Evolutionary conservation across 805 yeast species (phyloP), one percentile per base, ranked within the genome.

Genomic region (Wickerhamomyces bisporus): DNA sequence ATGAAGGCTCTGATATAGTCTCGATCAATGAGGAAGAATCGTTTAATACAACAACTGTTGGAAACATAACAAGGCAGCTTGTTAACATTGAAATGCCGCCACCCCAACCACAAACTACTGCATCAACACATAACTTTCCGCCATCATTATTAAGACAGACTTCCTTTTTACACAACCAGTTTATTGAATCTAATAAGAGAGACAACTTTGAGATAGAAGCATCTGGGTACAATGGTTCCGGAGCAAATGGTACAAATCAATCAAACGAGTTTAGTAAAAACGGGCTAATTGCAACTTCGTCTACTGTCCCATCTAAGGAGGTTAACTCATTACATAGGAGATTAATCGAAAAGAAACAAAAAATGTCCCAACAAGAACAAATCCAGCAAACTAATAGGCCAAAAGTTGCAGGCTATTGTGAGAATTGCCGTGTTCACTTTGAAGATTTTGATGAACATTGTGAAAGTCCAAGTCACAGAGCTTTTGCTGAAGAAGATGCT

Each of bases 341-440:
- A 48, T 62, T 71, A 8, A 45, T 50, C 20, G 47, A 44, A 20
- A 43, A 42, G 25, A 43, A 36, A 29, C 38, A 42, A 8, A 43
- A 38, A 14, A 47, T 48, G 33, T 50, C 38, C 14, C 35, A 18
- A 26, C 41, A 34, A 13, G 32, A 29, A 15, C 17, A 25, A 25
- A 18, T 34, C 12, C 38, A 37, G 16, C 26, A 35, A 11, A 40
- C 21, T 15, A 33, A 20, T 25, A 47, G 50, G 35, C 51, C 54
- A 15, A 60, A 53, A 44, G 61, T 55, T 32, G 49, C 91, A 1
- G 97, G 97, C 0, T 89, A 86, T 60, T 91, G 98, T 63, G 98
- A 91, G 57, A 91, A 91, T 55, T 91, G 98, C 61, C 70, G 91
- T 18, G 83, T 82, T 42, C 81, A 81, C 55, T 91, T 84, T 56